Percentiles rank a stretch among this genome's conserved stretches.
phyloP scores from a whole-genome alignment of 2,329 filamentous ascomycete species.

The Alternaria conjuncta region DNA sequence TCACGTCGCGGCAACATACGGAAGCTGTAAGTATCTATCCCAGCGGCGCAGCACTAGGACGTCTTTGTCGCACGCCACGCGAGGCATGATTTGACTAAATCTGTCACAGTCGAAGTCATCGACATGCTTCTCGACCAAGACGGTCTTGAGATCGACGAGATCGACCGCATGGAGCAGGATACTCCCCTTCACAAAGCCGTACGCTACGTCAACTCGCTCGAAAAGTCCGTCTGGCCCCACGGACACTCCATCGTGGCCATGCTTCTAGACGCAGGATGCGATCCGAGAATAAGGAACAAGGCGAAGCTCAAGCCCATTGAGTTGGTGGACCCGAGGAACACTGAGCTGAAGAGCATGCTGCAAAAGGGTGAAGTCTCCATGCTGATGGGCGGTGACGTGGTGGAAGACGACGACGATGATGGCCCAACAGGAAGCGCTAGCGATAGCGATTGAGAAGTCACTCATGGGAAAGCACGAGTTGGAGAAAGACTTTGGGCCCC shows the following conservation, averaged over 20 bases:
- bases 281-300: slow-evolving; percentile 71
- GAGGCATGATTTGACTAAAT: slow-evolving; percentile 9
- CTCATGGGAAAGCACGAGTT: not conserved
- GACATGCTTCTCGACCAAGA: slow-evolving; percentile 84
- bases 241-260: slow-evolving; percentile 75
- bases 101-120: slow-evolving; percentile 72
- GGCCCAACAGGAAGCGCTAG: slow-evolving; percentile 57
- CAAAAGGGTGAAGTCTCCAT: slow-evolving; percentile 73
- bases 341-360: slow-evolving; percentile 66
- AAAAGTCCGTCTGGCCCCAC: slow-evolving; percentile 68
- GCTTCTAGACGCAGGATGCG: slow-evolving; percentile 80
- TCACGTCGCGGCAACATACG: slow-evolving; percentile 84
- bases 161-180: slow-evolving; percentile 73
- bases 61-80: not conserved
- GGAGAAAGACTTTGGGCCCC: not conserved
- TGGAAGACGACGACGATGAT: slow-evolving; percentile 58
- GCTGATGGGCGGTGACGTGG: slow-evolving; percentile 55
- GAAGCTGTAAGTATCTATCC: slow-evolving; percentile 72
- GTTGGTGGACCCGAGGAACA: slow-evolving; percentile 75
- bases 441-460: slow-evolving; percentile 48
- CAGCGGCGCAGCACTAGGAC: not conserved
- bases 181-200: slow-evolving; percentile 82
- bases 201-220: slow-evolving; percentile 75
- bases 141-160: slow-evolving; percentile 82
- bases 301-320: slow-evolving; percentile 74